Evolutionary conservation across 164 flowering plant species (phyloP).

Genomic region (Warburgia ugandensis): DNA sequence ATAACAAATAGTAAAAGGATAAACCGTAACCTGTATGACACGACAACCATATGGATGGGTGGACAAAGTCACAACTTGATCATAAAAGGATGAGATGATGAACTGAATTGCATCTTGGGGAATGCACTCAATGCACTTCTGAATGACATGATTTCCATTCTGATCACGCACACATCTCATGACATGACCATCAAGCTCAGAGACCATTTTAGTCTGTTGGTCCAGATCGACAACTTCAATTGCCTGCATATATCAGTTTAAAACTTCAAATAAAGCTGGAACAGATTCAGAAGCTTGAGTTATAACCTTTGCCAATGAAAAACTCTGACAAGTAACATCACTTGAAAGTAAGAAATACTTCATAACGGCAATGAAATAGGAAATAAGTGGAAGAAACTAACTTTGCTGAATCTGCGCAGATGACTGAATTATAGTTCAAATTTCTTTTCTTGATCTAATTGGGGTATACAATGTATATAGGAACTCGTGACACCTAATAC

Average conservation of each 20-base stretch:
- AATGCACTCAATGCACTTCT: slow-evolving; percentile 95
- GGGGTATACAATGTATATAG: too few species aligned
- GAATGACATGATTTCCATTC: slow-evolving; percentile 98
- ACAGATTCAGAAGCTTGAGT: too few species aligned
- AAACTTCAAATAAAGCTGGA: too few species aligned
- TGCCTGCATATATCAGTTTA: slow-evolving; percentile 51
- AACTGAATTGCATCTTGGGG: slow-evolving; percentile 90
- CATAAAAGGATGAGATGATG: slow-evolving; percentile 72
- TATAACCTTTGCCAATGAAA: too few species aligned
- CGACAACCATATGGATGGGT: slow-evolving; percentile 99
- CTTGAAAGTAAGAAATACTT: too few species aligned
- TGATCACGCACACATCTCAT: slow-evolving; percentile 98
- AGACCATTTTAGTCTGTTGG: slow-evolving; percentile 86
- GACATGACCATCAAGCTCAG: slow-evolving; percentile 86
- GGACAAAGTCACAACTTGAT: slow-evolving; percentile 85
- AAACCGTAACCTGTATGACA: slow-evolving; percentile 82
- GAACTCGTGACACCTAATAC: too few species aligned
- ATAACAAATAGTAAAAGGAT: background rate
- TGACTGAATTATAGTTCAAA: too few species aligned
- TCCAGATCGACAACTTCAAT: slow-evolving; percentile 96
- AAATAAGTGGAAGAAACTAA: too few species aligned
- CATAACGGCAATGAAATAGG: too few species aligned
- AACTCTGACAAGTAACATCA: too few species aligned
- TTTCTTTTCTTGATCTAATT: too few species aligned
- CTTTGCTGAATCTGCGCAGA: too few species aligned